A percentile compares a stretch with the other conserved stretches of the same genome.
Evolutionary conservation across 164 flowering plant genomes (phyloP).

Genomic region (Stephania yunnanensis): DNA sequence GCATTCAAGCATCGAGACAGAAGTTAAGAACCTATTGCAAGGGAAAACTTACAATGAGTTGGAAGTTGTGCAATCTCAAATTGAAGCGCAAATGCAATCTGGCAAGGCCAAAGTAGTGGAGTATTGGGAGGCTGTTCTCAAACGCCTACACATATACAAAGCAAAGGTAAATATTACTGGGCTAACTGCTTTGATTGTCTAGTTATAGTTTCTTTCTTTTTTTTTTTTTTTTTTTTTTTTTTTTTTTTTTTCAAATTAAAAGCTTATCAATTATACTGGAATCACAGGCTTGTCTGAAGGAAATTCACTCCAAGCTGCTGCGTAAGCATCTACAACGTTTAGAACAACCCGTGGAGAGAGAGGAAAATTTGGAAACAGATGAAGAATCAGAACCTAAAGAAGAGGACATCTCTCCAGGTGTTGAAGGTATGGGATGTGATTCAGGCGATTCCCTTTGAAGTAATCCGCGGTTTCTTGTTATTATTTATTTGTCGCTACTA

Average conservation of each 20-base stretch:
- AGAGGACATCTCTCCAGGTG: constrained; percentile 33
- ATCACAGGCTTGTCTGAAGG: constrained; percentile 82
- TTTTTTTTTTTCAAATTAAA: not conserved
- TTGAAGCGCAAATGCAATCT: constrained; percentile 73
- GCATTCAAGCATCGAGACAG: constrained; percentile 84
- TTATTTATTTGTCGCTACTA: not conserved
- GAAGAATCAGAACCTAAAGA: constrained; percentile 27
- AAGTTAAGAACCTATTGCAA: constrained; percentile 63
- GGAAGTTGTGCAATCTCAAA: constrained; percentile 52
- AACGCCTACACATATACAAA: constrained; percentile 85
- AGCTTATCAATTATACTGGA: constrained; percentile 9
- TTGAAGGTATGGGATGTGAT: constrained; percentile 35
- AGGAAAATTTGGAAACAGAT: constrained; percentile 33
- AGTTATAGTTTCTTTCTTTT: not conserved
- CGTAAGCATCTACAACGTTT: constrained; percentile 68
- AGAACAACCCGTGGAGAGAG: constrained; percentile 50
- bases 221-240: constrained; percentile 1
- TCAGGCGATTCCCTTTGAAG: not conserved
- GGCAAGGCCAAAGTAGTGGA: constrained; percentile 96
- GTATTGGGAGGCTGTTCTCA: constrained; percentile 94
- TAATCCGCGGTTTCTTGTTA: not conserved
- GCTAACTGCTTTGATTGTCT: not conserved
- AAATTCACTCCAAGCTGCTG: constrained; percentile 76
- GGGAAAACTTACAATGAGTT: constrained; percentile 64
- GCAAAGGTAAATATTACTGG: constrained; percentile 56